Conservation (phyloP, 2,329 filamentous ascomycete species). For the Penicillium digitatum region DNA sequence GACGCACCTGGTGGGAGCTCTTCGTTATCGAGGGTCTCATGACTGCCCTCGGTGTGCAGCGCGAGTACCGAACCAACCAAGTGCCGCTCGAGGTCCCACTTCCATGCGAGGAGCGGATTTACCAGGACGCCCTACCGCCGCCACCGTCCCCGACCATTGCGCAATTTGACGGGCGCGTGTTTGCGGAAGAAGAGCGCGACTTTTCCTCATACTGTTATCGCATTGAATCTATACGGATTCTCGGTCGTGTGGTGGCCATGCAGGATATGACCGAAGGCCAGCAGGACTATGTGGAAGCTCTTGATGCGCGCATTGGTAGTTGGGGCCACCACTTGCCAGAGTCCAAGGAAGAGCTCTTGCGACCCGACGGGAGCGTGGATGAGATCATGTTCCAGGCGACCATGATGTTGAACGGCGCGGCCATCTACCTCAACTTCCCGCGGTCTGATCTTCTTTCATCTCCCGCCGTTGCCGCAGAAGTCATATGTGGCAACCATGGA, state of each 20-base stretch:
- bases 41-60: slow-evolving; percentile 59
- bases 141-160: slow-evolving; percentile 60
- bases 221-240: slow-evolving; percentile 72
- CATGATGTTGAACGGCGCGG: slow-evolving; percentile 64
- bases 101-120: slow-evolving; percentile 77
- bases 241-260: slow-evolving; percentile 66
- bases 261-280: slow-evolving; percentile 39
- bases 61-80: slow-evolving; percentile 62
- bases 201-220: slow-evolving; percentile 86
- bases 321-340: slow-evolving; percentile 77
- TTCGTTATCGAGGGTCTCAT: slow-evolving; percentile 82
- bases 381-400: slow-evolving; percentile 90
- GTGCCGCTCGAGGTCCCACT: slow-evolving; percentile 65
- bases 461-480: slow-evolving; percentile 48
- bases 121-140: slow-evolving; percentile 51
- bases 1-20: slow-evolving; percentile 86
- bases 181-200: slow-evolving; percentile 60
- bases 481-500: slow-evolving; percentile 43
- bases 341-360: slow-evolving; percentile 65
- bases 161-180: slow-evolving; percentile 74
- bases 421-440: slow-evolving; percentile 75
- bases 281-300: slow-evolving; percentile 57
- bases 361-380: slow-evolving; percentile 68
- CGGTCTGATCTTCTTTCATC: slow-evolving; percentile 66
- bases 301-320: slow-evolving; percentile 59